Base-by-base conservation (phyloP, 257 asterid species). In the Solanum tarijense region DNA sequence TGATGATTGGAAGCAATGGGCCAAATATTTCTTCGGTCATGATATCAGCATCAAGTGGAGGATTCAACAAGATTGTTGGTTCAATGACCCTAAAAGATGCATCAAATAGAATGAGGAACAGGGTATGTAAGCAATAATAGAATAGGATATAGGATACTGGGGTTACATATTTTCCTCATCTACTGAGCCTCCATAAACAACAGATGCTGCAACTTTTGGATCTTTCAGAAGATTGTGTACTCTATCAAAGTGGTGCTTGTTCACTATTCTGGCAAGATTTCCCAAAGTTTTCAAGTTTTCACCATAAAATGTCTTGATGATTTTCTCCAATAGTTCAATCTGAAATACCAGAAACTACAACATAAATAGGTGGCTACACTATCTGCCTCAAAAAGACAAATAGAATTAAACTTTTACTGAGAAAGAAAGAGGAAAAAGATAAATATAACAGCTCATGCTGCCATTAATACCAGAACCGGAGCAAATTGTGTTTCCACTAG, bases 11-110 rank as follows among this genome's bases (percentile, higher is more conserved):
- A 74, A 97, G 98, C 92, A 97, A 89, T n/a, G 98, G 98, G 35
- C 99, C 98, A 32, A 97, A 97, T 87, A 97, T 94, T 90, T 97
- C 99, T 84, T 97, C 98, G 2, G 92, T 92, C 99, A 97, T 95
- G 88, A 97, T 90, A 69, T 84, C 92, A 71, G 98, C 85, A 88
- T 97, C 96, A n/a, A 92, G 91, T 14, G 99, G 99, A 86, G 98
- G 98, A 93, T 97, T 93, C 91, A 97, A 84, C 90, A 97, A 91
- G 88, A 97, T 94, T 9, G 99, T 97, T 38, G 99, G 99, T 89
- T 94, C 98, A 55, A 97, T 95, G 68, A 93, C 86, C 95, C 99
- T 97, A 93, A 86, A 75, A 89, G 36, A 29, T 71, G 29, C 13
- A 76, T 73, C 76, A 58, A n/a, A 36, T 69, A 78, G 25, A 68